phyloP scores from a whole-genome alignment of 306 rosid genomes.

The Luffa aegyptiaca region DNA sequence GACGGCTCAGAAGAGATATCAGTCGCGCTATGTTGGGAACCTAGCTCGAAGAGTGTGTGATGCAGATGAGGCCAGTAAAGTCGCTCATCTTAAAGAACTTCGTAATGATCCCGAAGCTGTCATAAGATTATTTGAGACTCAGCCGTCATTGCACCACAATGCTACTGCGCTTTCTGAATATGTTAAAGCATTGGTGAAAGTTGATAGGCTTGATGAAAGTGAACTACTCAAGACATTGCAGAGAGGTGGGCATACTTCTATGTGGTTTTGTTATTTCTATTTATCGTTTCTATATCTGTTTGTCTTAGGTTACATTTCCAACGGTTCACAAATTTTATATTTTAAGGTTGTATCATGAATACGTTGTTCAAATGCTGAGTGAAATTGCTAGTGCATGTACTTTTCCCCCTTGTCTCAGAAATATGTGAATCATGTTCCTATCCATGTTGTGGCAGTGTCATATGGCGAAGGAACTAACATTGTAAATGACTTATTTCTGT shows the following conservation, averaged over 20 bases:
- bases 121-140: conserved; percentile 74
- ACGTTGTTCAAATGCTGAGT: background rate
- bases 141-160: conserved; percentile 62
- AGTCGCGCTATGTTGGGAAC: conserved; percentile 67
- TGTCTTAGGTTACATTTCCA: background rate
- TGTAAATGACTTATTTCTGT: conserved; percentile 1
- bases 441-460: background rate
- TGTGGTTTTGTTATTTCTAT: background rate
- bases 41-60: conserved; percentile 58
- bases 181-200: conserved; percentile 68
- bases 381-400: background rate
- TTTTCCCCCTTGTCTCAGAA: background rate
- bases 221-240: conserved; percentile 68
- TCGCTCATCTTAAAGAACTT: conserved; percentile 75
- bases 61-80: conserved; percentile 65
- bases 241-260: conserved; percentile 37
- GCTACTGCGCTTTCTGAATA: conserved; percentile 74
- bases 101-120: conserved; percentile 80
- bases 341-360: background rate
- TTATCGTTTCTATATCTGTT: background rate
- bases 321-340: background rate
- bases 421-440: background rate
- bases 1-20: conserved; percentile 45
- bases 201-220: conserved; percentile 75
- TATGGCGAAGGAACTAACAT: background rate